A percentile compares a stretch with the other conserved stretches of the same genome.
Evolutionary conservation across 208 protist genomes (phyloP).

Genomic region (Leishmania braziliensis): DNA sequence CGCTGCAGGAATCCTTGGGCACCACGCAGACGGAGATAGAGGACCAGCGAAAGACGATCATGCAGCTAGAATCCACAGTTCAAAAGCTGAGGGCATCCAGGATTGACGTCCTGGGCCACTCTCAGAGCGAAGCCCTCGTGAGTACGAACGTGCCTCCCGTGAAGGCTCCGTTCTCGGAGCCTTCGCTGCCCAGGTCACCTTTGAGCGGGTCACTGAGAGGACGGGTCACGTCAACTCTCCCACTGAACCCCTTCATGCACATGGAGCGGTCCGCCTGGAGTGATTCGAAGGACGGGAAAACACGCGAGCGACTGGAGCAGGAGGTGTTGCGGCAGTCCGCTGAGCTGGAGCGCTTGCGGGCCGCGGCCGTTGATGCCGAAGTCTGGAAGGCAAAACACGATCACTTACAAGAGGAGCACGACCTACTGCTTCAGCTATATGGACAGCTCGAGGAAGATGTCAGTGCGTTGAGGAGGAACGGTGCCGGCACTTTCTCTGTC

Average conservation of each 20-base stretch:
- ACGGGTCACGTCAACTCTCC: slow-evolving; percentile 9
- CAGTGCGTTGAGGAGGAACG: slow-evolving; percentile 14
- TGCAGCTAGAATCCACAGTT: slow-evolving; percentile 25
- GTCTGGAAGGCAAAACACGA: slow-evolving; percentile 34
- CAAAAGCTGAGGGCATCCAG: slow-evolving; percentile 16
- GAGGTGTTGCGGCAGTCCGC: slow-evolving; percentile 77
- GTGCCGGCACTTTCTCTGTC: neutral
- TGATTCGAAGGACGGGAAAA: slow-evolving; percentile 30
- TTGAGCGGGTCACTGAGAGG: neutral
- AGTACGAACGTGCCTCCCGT: neutral
- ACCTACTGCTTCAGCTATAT: slow-evolving; percentile 82
- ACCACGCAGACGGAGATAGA: slow-evolving; percentile 23
- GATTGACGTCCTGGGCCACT: slow-evolving; percentile 3
- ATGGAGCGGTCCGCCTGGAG: slow-evolving; percentile 20
- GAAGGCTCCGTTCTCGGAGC: slow-evolving; percentile 17
- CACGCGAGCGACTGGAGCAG: slow-evolving; percentile 53
- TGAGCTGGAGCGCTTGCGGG: slow-evolving; percentile 67
- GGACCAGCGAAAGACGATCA: slow-evolving; percentile 27
- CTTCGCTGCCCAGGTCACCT: neutral
- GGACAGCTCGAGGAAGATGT: slow-evolving; percentile 76
- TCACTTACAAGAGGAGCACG: slow-evolving; percentile 57
- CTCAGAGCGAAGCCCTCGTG: slow-evolving; percentile 9
- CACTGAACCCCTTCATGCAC: slow-evolving; percentile 24
- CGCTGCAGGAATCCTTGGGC: slow-evolving; percentile 21
- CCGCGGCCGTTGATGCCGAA: slow-evolving; percentile 28